These are phyloP conservation scores for Diddensiella santjacobensis DNA, from an alignment of 805 yeast species.

Conservation along the genomic window DNA sequence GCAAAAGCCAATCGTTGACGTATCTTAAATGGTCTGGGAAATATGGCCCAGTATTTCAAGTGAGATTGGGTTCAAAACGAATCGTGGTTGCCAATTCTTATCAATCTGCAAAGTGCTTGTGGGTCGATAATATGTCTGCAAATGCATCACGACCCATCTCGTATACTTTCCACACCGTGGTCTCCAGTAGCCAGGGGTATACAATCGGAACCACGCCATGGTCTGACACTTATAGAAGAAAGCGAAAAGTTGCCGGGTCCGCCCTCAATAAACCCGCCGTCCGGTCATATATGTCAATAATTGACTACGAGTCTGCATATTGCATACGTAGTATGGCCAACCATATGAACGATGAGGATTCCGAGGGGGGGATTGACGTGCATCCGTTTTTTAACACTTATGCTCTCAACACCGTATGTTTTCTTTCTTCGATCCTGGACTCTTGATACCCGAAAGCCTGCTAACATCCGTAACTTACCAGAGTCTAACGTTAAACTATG, in stretches of 20 bases:
- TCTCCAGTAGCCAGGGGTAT: slow-evolving; percentile 44
- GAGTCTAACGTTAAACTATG: slow-evolving; percentile 39
- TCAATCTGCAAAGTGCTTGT: slow-evolving; percentile 49
- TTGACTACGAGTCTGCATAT: slow-evolving; percentile 36
- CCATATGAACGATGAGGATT: slow-evolving; percentile 12
- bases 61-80: slow-evolving; percentile 53
- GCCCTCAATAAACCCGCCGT: slow-evolving; percentile 40
- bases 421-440: slow-evolving; percentile 56
- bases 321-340: slow-evolving; percentile 31
- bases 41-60: slow-evolving; percentile 51
- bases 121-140: slow-evolving; percentile 48
- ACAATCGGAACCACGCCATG: slow-evolving; percentile 45
- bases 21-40: slow-evolving; percentile 44
- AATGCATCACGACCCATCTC: slow-evolving; percentile 64
- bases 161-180: slow-evolving; percentile 63
- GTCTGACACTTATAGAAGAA: slow-evolving; percentile 38
- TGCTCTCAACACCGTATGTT: slow-evolving; percentile 35
- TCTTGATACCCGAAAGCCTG: slow-evolving; percentile 35
- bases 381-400: slow-evolving; percentile 35
- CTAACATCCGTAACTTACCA: too few species aligned
- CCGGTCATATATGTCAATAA: slow-evolving; percentile 33
- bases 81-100: slow-evolving; percentile 67
- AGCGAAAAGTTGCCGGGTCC: slow-evolving; percentile 38
- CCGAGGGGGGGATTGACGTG: slow-evolving; percentile 37
- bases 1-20: slow-evolving; percentile 47